phyloP scores from a whole-genome alignment of 75 land plant species.

The Picea glauca region DNA sequence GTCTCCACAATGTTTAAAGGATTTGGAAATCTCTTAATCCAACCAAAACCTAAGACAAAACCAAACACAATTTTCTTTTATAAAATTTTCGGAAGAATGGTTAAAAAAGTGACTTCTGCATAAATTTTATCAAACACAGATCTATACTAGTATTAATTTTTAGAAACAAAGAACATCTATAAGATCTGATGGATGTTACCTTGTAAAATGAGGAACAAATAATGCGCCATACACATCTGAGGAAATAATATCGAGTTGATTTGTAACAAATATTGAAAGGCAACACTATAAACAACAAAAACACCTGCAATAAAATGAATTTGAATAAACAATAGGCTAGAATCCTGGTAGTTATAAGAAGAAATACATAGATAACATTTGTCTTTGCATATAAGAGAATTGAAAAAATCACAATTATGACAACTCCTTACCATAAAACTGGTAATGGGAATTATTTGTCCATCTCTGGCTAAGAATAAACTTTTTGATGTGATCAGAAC shows the following conservation, averaged over 20 bases:
- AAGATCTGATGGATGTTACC: slow-evolving; percentile 9
- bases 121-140: no score
- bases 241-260: slow-evolving; percentile 14
- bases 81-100: no score
- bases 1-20: no score
- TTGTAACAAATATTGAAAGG: slow-evolving; percentile 26
- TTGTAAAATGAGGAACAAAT: slow-evolving; percentile 26
- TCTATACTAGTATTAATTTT: no score
- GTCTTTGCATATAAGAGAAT: no score
- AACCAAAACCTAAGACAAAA: no score
- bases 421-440: slow-evolving; percentile 26
- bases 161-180: no score
- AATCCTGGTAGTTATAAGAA: no score
- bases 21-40: no score
- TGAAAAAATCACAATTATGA: neutral
- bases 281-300: slow-evolving; percentile 11
- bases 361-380: no score
- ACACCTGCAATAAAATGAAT: slow-evolving; percentile 1
- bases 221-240: slow-evolving; percentile 17
- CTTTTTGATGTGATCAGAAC: neutral
- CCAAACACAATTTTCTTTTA: no score
- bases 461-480: neutral
- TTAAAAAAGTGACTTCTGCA: no score
- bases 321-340: neutral
- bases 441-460: slow-evolving; percentile 18